Percentiles rank a stretch among this genome's conserved stretches.
Evolutionary conservation across 1,284 basidiomycete genomes (phyloP).

Genomic region (Cryptococcus sp.): DNA sequence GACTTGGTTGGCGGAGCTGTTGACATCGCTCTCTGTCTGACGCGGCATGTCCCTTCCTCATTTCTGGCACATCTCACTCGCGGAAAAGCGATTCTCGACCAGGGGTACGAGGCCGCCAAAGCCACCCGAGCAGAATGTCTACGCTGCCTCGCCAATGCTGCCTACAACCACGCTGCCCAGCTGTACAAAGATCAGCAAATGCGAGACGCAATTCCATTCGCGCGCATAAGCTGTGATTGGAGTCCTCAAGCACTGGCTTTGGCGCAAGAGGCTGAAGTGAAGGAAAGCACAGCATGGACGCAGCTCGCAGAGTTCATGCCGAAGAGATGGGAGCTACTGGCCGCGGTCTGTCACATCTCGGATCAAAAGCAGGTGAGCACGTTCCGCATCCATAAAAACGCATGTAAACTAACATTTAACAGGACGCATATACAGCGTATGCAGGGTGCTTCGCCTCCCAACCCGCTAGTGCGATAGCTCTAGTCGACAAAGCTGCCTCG

Average conservation of each 20-base stretch:
- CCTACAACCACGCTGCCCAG: slow-evolving; percentile 51
- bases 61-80: neutral
- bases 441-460: slow-evolving; percentile 17
- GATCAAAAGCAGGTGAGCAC: slow-evolving; percentile 57
- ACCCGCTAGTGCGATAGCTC: slow-evolving; percentile 3
- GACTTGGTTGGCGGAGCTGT: neutral
- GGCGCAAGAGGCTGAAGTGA: neutral
- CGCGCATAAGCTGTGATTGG: slow-evolving; percentile 34
- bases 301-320: slow-evolving; percentile 16
- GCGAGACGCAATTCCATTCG: slow-evolving; percentile 37
- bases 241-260: slow-evolving; percentile 13
- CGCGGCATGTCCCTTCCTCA: neutral
- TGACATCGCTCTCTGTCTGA: neutral
- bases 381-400: too few species aligned
- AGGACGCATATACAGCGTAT: slow-evolving; percentile 27
- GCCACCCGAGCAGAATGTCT: slow-evolving; percentile 14
- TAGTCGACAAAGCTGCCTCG: slow-evolving; percentile 3
- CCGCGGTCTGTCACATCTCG: slow-evolving; percentile 70
- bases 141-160: slow-evolving; percentile 42
- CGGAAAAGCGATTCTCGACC: slow-evolving; percentile 8
- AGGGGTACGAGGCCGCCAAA: neutral
- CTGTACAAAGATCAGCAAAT: slow-evolving; percentile 45
- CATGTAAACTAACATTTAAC: neutral
- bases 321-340: slow-evolving; percentile 75
- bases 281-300: slow-evolving; percentile 1